Percentiles rank a stretch among this genome's conserved stretches.
Evolutionary conservation across 129 eudicot species (phyloP).

Genomic region (Tagetes erecta): DNA sequence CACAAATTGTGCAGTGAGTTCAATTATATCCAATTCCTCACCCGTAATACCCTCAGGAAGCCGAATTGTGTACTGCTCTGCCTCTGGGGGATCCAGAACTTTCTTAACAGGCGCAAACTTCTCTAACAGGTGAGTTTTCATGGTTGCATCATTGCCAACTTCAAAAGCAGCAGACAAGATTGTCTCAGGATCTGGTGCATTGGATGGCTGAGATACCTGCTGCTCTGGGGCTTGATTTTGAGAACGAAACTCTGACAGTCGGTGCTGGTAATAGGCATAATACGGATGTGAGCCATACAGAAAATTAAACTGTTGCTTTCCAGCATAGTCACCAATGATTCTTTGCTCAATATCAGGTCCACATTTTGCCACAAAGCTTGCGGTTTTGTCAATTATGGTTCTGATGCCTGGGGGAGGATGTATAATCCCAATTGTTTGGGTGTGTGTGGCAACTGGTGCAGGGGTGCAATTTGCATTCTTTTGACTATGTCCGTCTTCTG

Average conservation of each 20-base stretch:
- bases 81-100: conserved; percentile 88
- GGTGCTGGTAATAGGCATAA: conserved; percentile 88
- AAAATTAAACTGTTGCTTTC: conserved; percentile 80
- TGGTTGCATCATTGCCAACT: conserved; percentile 42
- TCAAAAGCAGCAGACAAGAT: conserved; percentile 36
- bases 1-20: conserved; percentile 89
- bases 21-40: conserved; percentile 79
- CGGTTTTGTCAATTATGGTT: conserved; percentile 77
- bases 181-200: conserved; percentile 43
- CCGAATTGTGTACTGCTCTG: conserved; percentile 86
- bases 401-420: conserved; percentile 92
- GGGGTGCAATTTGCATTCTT: conserved; percentile 37
- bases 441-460: conserved; percentile 73
- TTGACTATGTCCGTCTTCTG: conserved; percentile 40
- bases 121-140: conserved; percentile 69
- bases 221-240: conserved; percentile 53
- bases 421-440: conserved; percentile 80
- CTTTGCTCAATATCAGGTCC: conserved; percentile 88
- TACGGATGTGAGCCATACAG: conserved; percentile 82
- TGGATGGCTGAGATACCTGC: conserved; percentile 45
- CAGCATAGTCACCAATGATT: conserved; percentile 64
- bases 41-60: conserved; percentile 92
- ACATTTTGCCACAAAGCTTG: conserved; percentile 82
- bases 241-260: conserved; percentile 62
- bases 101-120: conserved; percentile 66